Conservation (phyloP, 495 filamentous ascomycete species). For the Letharia lupina region DNA sequence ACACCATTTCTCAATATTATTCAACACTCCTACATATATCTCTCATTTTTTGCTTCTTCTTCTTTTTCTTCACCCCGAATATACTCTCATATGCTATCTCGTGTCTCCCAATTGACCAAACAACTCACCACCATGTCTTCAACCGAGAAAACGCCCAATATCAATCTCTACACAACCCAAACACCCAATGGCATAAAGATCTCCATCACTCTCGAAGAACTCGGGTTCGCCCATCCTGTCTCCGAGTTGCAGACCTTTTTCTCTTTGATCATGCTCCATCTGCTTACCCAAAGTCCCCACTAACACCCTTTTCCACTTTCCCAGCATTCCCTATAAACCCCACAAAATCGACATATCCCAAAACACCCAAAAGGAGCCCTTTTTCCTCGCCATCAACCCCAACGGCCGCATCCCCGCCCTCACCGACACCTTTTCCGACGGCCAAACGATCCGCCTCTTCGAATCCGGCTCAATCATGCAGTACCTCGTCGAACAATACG, state of each 20-base stretch:
- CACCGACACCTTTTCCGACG: slow-evolving; percentile 66
- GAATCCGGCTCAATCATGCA: slow-evolving; percentile 82
- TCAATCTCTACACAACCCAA: slow-evolving; percentile 43
- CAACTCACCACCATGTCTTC: slow-evolving; percentile 23
- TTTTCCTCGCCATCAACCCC: slow-evolving; percentile 89
- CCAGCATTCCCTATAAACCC: slow-evolving; percentile 51
- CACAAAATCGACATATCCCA: slow-evolving; percentile 62
- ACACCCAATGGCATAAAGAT: slow-evolving; percentile 62
- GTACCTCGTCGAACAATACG: slow-evolving; percentile 75
- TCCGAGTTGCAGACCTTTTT: not conserved
- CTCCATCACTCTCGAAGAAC: slow-evolving; percentile 83
- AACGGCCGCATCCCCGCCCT: slow-evolving; percentile 93
- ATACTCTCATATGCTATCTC: slow-evolving; percentile 2
- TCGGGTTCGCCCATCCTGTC: slow-evolving; percentile 40
- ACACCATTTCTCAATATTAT: not conserved
- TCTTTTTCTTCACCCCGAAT: not conserved
- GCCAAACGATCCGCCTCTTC: slow-evolving; percentile 66
- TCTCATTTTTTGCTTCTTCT: not conserved
- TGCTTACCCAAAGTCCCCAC: not conserved
- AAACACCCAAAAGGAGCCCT: slow-evolving; percentile 73
- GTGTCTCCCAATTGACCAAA: slow-evolving; percentile 5
- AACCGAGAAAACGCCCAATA: slow-evolving; percentile 29
- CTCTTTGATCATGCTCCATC: not conserved
- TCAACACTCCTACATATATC: not conserved
- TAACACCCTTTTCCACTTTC: not conserved